These are phyloP conservation scores for Trametes pubescens DNA, from an alignment of 1,284 basidiomycete genomes.

Conservation along the genomic window DNA sequence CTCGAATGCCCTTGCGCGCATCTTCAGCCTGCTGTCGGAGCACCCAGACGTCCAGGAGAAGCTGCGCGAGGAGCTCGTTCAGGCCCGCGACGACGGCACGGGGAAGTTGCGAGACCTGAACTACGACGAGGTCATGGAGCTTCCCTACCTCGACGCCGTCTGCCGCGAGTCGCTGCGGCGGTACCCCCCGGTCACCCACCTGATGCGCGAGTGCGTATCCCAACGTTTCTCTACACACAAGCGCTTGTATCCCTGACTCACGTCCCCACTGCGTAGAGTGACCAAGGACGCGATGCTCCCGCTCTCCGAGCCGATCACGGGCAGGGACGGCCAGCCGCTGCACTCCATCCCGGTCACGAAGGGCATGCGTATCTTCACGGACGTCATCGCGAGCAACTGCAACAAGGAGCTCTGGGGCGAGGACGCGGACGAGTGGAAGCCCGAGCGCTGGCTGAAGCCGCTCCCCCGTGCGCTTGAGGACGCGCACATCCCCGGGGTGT, in stretches of 20 bases:
- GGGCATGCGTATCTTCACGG: conserved; percentile 55
- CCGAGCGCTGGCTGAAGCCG: conserved; percentile 42
- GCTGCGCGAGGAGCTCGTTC: conserved; percentile 38
- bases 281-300: conserved; percentile 36
- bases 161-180: conserved; percentile 44
- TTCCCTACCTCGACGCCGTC: conserved; percentile 45
- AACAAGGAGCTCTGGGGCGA: conserved; percentile 61
- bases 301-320: conserved; percentile 36
- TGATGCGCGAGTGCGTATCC: conserved; percentile 6
- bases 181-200: conserved; percentile 14
- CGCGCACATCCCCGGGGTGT: conserved; percentile 38
- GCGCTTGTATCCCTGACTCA: too few relatives aligned
- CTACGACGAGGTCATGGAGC: conserved; percentile 41
- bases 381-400: conserved; percentile 56
- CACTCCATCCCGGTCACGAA: conserved; percentile 51
- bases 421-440: conserved; percentile 60
- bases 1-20: conserved; percentile 40
- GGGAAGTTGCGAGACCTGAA: conserved; percentile 32
- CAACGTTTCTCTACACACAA: background rate
- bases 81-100: conserved; percentile 28
- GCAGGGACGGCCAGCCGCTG: conserved; percentile 43
- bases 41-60: conserved; percentile 21
- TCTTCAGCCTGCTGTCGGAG: conserved; percentile 33
- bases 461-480: conserved; percentile 32
- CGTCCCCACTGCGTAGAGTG: conserved; percentile 2